Evolutionary conservation across 2,329 filamentous ascomycete genomes (phyloP), one percentile per base, ranked within the genome.

Genomic region (Ilyonectria destructans): DNA sequence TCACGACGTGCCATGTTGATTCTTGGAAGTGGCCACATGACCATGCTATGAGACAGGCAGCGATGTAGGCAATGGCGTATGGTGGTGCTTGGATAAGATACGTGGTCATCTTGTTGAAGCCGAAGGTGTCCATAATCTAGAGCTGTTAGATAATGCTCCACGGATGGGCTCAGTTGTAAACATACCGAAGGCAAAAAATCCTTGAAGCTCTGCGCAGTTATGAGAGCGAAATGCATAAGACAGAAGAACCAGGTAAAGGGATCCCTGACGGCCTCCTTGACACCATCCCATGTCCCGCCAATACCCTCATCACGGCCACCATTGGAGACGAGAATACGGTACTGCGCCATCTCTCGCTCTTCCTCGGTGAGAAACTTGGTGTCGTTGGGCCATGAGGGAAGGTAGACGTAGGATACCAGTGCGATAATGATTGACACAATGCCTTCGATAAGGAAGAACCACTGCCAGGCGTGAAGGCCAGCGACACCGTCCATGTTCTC

Each of bases 391-490:
- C 80, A 77, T 63, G 83, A 80, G 0, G 81, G 81, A 1, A 84
- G 74, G 23, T 81, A 78, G 60, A 80, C 81, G 17, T 75, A 83
- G 3, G 78, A 77, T 0, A 65, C 52, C 0, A 78, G 15, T 6
- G 76, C 80, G 2, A 82, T 74, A 1, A 77, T 29, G 54, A 82
- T 80, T 21, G 77, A 80, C 0, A 75, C 76, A 5, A 75, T 70
- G 0, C 80, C 81, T 71, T 83, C 81, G 1, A 84, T 79, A 37
- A 84, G 75, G 3, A 85, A 78, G 21, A 85, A 82, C 83, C 82
- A 85, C 37, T 83, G 78, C 83, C 82, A 83, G 0, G 80, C 77
- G 17, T 71, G 71, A 0, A 84, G 70, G 1, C 77, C 75, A 1
- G 77, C 70, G 8, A 80, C 68, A 0, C 79, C 75, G 4, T 84